A percentile compares a stretch with the other conserved stretches of the same genome.
These are phyloP conservation scores for Sonneratia caseolaris DNA, from an alignment of 345 rosid genomes.

Conservation along the genomic window DNA sequence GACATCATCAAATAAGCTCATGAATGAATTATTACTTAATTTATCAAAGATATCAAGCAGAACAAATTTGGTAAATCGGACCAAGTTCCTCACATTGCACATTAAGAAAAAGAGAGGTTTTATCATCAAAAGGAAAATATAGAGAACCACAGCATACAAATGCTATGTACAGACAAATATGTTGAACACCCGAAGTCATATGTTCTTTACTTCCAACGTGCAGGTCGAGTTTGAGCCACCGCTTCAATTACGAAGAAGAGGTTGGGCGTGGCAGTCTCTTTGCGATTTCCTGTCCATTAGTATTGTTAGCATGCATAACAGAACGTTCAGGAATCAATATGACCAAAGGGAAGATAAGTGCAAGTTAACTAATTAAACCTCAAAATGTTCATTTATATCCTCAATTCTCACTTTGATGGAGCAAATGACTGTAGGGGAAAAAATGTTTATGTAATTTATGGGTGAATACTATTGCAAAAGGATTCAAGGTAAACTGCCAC, in stretches of 20 bases:
- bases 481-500: neutral
- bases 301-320: neutral
- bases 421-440: neutral
- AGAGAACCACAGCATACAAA: neutral
- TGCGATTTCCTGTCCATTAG: slow-evolving; percentile 69
- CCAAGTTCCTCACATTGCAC: no score
- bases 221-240: neutral
- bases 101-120: no score
- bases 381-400: neutral
- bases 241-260: slow-evolving; percentile 32
- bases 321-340: neutral
- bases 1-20: no score
- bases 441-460: neutral
- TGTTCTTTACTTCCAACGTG: neutral
- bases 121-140: neutral
- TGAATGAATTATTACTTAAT: no score
- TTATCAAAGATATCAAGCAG: no score
- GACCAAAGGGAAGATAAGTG: neutral
- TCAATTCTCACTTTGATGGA: neutral
- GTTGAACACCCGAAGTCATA: neutral
- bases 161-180: neutral
- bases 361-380: neutral
- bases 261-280: slow-evolving; percentile 77
- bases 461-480: neutral
- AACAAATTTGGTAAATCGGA: no score